Evolutionary conservation across 2,329 filamentous ascomycete genomes (phyloP), one percentile per base, ranked within the genome.

Genomic region (Geosmithia putterillii): DNA sequence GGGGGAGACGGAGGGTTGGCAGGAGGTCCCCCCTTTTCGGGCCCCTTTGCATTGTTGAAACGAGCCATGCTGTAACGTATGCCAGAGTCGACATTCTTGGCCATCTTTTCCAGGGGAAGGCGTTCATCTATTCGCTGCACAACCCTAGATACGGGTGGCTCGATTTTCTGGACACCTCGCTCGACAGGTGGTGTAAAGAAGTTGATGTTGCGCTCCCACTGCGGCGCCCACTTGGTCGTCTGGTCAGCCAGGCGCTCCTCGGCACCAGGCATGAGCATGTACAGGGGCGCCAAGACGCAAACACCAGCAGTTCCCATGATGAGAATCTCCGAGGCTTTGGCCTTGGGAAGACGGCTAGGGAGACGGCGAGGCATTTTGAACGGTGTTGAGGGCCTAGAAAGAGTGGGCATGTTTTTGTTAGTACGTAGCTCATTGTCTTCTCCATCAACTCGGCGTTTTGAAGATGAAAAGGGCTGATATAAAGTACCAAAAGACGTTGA

Each of bases 121-220:
- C 62, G 64, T 46, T 64, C 53, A 44, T 73, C 69, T 37, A 74
- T 58, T 28, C 54, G 58, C 54, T 66, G 61, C 23, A 74, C 62
- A 40, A 66, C 64, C 46, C 59, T 61, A 43, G 66, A 57, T 42
- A 73, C 53, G 18, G 65, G 68, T 2, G 69, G 71, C 53, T 73
- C 63, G 43, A 73, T 62, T 42, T 68, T 64, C 50, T 70, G 67
- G 36, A 72, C 64, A 42, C 66, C 60, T 18, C 61, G 59, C 56
- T 70, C 64, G 22, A 66, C 64, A 15, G 68, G 67, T n/a, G 62
- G 58, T 8, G 63, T 59, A 55, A 77, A 70, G 61, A 69, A 71
- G 48, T 61, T 67, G 54, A 77, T 68, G 58, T 74, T 76, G 43
- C 66, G 64, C 58, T 78, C 73, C 74, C 74, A 79, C 44, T 71